These are phyloP conservation scores for Seiridium unicorne DNA, from an alignment of 2,329 filamentous ascomycete genomes.

Conservation along the genomic window DNA sequence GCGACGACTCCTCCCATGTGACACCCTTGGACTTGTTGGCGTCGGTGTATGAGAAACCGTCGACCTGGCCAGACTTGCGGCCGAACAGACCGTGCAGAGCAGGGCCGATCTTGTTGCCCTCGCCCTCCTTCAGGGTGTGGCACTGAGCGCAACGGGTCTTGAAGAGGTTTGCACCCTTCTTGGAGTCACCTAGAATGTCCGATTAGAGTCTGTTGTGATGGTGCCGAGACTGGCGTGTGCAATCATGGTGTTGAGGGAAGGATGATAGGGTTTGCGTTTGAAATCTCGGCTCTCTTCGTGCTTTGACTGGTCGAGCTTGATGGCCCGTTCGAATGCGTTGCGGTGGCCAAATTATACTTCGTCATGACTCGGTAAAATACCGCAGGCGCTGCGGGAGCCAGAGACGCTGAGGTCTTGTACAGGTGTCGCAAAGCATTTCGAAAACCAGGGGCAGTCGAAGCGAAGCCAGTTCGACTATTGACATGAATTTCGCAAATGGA, in stretches of 20 bases:
- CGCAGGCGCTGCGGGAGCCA: constrained; percentile 17
- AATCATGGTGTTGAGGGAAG: neutral
- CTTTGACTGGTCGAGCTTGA: neutral
- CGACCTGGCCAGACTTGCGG: constrained; percentile 87
- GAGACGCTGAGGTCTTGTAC: neutral
- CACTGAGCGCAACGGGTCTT: constrained; percentile 98
- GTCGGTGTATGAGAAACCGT: constrained; percentile 96
- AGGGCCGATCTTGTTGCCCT: constrained; percentile 97
- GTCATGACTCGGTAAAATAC: constrained; percentile 20
- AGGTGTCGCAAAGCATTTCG: constrained; percentile 12
- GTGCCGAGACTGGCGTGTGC: neutral
- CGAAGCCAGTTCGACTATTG: constrained; percentile 2
- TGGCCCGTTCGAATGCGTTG: neutral
- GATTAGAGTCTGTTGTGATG: neutral
- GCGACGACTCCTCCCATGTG: constrained; percentile 79
- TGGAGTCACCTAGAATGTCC: constrained; percentile 67
- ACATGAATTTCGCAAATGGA: neutral
- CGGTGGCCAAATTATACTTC: neutral
- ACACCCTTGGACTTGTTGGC: constrained; percentile 99
- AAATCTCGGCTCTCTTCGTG: neutral
- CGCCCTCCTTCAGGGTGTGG: constrained; percentile 89
- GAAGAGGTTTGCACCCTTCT: constrained; percentile 99
- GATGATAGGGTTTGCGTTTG: neutral
- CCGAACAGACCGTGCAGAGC: constrained; percentile 97
- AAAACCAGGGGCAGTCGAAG: constrained; percentile 1